A percentile compares a stretch with the other conserved stretches of the same genome.
Conservation (phyloP, 228 moss, liverwort and hornwort species). For the Sphagnum magellanicum region DNA sequence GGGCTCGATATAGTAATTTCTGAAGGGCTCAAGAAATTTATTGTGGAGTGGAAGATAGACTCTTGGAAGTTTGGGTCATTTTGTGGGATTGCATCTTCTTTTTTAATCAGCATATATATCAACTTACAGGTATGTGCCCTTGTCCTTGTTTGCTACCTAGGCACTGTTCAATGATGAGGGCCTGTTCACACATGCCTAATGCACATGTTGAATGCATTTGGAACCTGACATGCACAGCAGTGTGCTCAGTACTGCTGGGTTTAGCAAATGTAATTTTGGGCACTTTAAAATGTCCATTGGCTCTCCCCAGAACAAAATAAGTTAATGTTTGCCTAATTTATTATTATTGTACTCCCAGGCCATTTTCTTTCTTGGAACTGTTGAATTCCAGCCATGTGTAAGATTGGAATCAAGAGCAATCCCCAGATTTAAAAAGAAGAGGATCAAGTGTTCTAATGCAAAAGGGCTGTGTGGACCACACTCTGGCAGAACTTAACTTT, state of each 20-base stretch:
- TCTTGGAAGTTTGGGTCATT: slow-evolving; percentile 35
- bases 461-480: too few species aligned
- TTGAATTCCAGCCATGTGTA: too few species aligned
- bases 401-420: too few species aligned
- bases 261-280: too few species aligned
- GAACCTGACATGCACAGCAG: not conserved
- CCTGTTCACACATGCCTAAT: not conserved
- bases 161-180: not conserved
- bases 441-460: too few species aligned
- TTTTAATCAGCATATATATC: slow-evolving; percentile 23
- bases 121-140: slow-evolving; percentile 40
- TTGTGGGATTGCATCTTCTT: slow-evolving; percentile 24
- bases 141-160: not conserved
- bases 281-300: too few species aligned
- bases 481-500: too few species aligned
- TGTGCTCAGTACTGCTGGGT: not conserved
- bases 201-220: not conserved
- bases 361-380: too few species aligned
- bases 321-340: too few species aligned
- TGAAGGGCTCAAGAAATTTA: slow-evolving; percentile 2
- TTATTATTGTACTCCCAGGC: too few species aligned
- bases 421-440: too few species aligned
- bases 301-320: too few species aligned
- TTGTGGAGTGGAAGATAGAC: slow-evolving; percentile 12
- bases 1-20: not conserved